phyloP scores from a whole-genome alignment of 192 early-diverging fungal species.

The Dimargaris xerosporica region DNA sequence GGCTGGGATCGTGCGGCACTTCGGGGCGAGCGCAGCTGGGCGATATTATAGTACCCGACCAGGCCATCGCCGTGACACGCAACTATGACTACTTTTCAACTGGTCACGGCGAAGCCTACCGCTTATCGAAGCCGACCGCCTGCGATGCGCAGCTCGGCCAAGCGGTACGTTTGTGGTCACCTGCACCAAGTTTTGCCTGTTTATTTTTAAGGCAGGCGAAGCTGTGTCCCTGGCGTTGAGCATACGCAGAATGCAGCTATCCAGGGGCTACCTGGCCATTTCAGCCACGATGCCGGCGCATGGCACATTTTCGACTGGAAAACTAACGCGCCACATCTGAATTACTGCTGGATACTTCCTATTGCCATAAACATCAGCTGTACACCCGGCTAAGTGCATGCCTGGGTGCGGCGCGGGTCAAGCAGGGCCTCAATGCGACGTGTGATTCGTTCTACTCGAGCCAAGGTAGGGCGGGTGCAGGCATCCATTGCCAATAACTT shows the following conservation, averaged over 20 bases:
- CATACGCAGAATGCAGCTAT: too few species aligned
- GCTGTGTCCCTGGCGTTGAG: too few species aligned
- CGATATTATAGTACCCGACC: conserved; percentile 50
- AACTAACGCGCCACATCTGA: not conserved
- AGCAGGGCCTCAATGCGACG: conserved; percentile 49
- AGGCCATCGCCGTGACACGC: conserved; percentile 41
- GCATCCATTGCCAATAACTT: not conserved
- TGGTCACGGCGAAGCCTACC: conserved; percentile 27
- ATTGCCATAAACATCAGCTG: conserved; percentile 14
- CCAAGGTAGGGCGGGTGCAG: not conserved
- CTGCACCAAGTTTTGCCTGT: too few species aligned
- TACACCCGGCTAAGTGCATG: conserved; percentile 19
- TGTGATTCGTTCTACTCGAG: conserved; percentile 70
- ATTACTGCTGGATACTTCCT: not conserved
- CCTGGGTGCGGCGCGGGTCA: conserved; percentile 28
- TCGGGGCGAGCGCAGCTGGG: conserved; percentile 39
- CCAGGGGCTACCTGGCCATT: too few species aligned
- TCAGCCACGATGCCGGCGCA: too few species aligned
- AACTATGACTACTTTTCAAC: conserved; percentile 64
- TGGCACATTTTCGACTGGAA: too few species aligned
- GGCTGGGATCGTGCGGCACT: conserved; percentile 72
- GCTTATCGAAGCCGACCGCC: conserved; percentile 38
- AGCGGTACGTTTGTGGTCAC: conserved; percentile 13
- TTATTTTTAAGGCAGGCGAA: too few species aligned
- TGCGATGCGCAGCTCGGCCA: conserved; percentile 42